Percentiles rank a stretch among this genome's conserved stretches.
Evolutionary conservation across 768 basidiomycete genomes (phyloP).

Genomic region (Mycena latifolia): DNA sequence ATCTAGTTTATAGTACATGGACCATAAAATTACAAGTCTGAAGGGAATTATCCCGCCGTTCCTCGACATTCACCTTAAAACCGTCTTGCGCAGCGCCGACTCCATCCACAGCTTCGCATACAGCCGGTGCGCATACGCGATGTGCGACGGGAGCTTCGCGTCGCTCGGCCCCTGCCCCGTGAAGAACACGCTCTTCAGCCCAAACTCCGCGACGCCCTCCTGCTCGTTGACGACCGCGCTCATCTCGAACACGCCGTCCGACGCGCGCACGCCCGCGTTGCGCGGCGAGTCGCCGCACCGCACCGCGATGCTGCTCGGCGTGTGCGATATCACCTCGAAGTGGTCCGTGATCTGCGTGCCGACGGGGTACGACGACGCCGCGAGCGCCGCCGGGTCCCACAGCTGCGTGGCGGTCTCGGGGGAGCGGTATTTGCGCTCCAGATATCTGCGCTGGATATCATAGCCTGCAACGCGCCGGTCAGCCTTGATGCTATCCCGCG

Average conservation of each 20-base stretch:
- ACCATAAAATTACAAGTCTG: no score
- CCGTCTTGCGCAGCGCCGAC: conserved; percentile 26
- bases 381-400: conserved; percentile 32
- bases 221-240: conserved; percentile 32
- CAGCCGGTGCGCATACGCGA: conserved; percentile 28
- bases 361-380: conserved; percentile 27
- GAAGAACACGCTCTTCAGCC: conserved; percentile 36
- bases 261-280: conserved; percentile 24
- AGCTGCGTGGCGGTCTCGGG: conserved; percentile 33
- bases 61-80: conserved; percentile 20
- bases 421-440: conserved; percentile 33
- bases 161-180: conserved; percentile 30
- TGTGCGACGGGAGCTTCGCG: conserved; percentile 15
- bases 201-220: conserved; percentile 36
- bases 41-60: no score
- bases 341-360: conserved; percentile 37
- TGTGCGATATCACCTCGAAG: conserved; percentile 34
- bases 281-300: conserved; percentile 35
- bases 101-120: conserved; percentile 37
- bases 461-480: conserved; percentile 20
- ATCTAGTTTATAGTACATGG: no score
- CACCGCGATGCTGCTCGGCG: conserved; percentile 33
- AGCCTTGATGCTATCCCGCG: no score
- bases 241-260: conserved; percentile 36
- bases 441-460: conserved; percentile 31